Percentiles rank a stretch among this genome's conserved stretches.
These are phyloP conservation scores for Ganoderma multipileum DNA, from an alignment of 1,284 basidiomycete species.

Conservation along the genomic window DNA sequence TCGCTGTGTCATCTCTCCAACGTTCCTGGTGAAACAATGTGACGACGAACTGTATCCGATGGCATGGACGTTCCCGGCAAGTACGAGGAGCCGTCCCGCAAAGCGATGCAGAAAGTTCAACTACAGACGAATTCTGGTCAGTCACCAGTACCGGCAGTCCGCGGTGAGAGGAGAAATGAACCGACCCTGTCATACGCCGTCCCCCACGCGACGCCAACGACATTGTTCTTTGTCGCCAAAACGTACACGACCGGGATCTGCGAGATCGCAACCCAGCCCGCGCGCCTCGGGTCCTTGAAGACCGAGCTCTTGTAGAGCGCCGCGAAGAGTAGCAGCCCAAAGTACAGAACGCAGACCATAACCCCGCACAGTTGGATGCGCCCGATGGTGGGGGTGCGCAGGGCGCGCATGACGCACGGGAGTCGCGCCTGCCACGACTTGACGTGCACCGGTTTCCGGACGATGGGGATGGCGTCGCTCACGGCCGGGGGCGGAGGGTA, in stretches of 20 bases:
- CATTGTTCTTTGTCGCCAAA: slow-evolving; percentile 78
- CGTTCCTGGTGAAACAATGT: neutral
- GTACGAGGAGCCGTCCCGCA: slow-evolving; percentile 65
- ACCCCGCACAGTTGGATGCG: slow-evolving; percentile 58
- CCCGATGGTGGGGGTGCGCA: slow-evolving; percentile 45
- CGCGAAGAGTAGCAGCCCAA: slow-evolving; percentile 54
- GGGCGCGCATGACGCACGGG: slow-evolving; percentile 16
- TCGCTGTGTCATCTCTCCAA: slow-evolving; percentile 1
- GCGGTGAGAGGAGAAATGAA: slow-evolving; percentile 34
- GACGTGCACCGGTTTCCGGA: slow-evolving; percentile 1
- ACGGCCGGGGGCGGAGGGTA: neutral
- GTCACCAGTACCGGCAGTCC: slow-evolving; percentile 30
- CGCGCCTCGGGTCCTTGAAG: slow-evolving; percentile 55
- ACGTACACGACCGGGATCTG: slow-evolving; percentile 77
- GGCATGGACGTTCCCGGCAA: slow-evolving; percentile 72
- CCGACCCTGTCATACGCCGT: slow-evolving; percentile 79
- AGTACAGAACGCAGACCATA: slow-evolving; percentile 55
- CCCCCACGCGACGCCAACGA: slow-evolving; percentile 68
- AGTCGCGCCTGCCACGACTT: slow-evolving; percentile 8
- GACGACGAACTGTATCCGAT: slow-evolving; percentile 63
- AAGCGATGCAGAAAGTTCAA: slow-evolving; percentile 84
- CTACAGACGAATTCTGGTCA: slow-evolving; percentile 70
- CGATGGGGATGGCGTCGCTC: neutral
- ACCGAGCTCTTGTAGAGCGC: slow-evolving; percentile 58
- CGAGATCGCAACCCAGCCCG: slow-evolving; percentile 70